Evolutionary conservation across 306 rosid genomes (phyloP).

Genomic region (Pterocarpus santalinus): DNA sequence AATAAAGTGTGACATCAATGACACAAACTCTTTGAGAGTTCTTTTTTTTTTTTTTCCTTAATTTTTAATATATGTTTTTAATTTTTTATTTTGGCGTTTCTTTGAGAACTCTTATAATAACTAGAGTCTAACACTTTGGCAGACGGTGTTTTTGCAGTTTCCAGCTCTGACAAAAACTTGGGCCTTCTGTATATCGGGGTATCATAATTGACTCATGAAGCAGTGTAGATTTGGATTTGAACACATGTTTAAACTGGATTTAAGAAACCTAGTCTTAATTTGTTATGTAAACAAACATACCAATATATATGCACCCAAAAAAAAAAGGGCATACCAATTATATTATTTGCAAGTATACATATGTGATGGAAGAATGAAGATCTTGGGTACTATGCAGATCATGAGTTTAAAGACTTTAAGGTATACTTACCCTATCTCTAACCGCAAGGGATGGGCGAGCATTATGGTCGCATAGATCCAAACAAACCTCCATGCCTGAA

Average conservation of each 20-base stretch:
- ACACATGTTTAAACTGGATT: neutral
- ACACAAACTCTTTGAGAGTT: neutral
- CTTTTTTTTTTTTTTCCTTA: neutral
- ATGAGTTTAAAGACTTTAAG: neutral
- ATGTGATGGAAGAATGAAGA: constrained; percentile 15
- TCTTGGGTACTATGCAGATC: neutral
- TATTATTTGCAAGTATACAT: neutral
- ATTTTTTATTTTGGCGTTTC: too few relatives aligned
- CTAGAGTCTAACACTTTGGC: neutral
- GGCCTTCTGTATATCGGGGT: neutral
- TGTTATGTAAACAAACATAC: neutral
- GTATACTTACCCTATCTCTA: constrained; percentile 70
- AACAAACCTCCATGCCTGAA: constrained; percentile 88
- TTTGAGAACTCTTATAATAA: neutral
- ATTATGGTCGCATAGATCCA: constrained; percentile 78
- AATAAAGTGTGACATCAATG: constrained; percentile 46
- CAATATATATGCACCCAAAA: neutral
- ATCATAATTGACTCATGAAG: neutral
- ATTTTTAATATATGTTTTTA: too few relatives aligned
- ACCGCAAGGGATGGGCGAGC: constrained; percentile 79
- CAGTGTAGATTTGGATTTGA: neutral
- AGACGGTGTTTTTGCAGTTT: constrained; percentile 7
- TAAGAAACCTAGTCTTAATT: neutral
- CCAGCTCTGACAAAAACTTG: neutral
- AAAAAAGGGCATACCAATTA: neutral